Percentiles rank a stretch among this genome's conserved stretches.
Conservation (phyloP, 2,329 filamentous ascomycete species). For the Leptographium radiaticola region DNA sequence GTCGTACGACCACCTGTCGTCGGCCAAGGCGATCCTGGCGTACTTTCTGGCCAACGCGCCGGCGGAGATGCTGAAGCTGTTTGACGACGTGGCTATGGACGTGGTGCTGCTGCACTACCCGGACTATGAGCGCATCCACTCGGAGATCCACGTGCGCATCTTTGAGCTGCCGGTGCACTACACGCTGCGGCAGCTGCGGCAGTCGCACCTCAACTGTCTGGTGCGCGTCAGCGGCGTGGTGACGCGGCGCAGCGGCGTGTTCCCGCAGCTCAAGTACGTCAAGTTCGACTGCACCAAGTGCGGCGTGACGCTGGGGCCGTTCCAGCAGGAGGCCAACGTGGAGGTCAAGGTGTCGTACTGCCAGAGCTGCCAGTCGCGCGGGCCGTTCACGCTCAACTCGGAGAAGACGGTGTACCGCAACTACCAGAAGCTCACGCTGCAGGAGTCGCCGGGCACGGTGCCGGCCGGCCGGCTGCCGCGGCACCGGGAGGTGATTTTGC, state of each 20-base stretch:
- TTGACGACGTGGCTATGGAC: constrained; percentile 94
- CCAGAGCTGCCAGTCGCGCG: constrained; percentile 88
- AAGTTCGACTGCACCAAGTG: constrained; percentile 97
- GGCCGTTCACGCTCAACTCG: constrained; percentile 89
- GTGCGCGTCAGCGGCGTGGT: constrained; percentile 92
- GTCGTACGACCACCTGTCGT: constrained; percentile 82
- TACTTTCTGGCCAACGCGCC: constrained; percentile 96
- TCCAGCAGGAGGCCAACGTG: constrained; percentile 92
- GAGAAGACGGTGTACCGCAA: constrained; percentile 98
- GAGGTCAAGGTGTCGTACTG: constrained; percentile 96
- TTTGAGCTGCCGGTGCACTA: constrained; percentile 90
- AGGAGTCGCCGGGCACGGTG: constrained; percentile 94
- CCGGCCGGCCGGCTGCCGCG: constrained; percentile 89
- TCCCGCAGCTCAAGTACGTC: constrained; percentile 95
- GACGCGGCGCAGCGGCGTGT: constrained; percentile 85
- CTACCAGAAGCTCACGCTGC: constrained; percentile 93
- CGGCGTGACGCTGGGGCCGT: constrained; percentile 80
- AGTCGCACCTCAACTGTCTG: constrained; percentile 90
- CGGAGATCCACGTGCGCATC: constrained; percentile 94
- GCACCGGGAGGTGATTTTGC: constrained; percentile 83
- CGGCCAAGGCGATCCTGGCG: constrained; percentile 83
- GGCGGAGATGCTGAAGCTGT: constrained; percentile 87
- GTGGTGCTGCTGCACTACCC: constrained; percentile 92
- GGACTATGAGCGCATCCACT: constrained; percentile 94
- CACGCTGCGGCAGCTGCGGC: constrained; percentile 85